phyloP scores from a whole-genome alignment of 2,329 filamentous ascomycete species.

The Pyrenophora graminea region DNA sequence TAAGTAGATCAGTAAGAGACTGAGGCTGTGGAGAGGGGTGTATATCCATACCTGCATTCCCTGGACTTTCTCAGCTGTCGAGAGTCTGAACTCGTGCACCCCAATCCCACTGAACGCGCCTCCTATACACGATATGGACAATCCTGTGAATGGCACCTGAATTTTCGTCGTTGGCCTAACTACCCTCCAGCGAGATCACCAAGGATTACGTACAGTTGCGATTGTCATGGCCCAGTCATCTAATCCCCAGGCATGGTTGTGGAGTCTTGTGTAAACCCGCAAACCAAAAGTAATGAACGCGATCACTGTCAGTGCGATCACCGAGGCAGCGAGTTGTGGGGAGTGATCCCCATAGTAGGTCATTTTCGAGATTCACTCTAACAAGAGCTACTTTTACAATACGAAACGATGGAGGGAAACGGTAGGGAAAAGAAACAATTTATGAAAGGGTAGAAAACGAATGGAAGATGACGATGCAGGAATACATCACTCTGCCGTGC shows the following conservation, averaged over 20 bases:
- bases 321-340: conserved; percentile 8
- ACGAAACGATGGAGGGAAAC: not conserved
- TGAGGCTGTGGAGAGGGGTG: not conserved
- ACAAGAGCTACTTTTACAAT: not conserved
- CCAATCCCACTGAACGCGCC: conserved; percentile 12
- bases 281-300: conserved; percentile 8
- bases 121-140: conserved; percentile 13
- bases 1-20: not conserved
- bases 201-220: conserved; percentile 2
- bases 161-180: not conserved
- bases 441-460: not conserved
- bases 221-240: conserved; percentile 14
- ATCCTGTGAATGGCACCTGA: conserved; percentile 10
- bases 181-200: not conserved
- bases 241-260: conserved; percentile 11
- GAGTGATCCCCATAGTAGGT: conserved; percentile 12
- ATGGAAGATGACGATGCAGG: not conserved
- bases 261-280: conserved; percentile 12
- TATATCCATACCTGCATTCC: conserved; percentile 7
- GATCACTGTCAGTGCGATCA: conserved; percentile 6
- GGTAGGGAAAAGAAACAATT: not conserved
- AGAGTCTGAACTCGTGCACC: conserved; percentile 2
- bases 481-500: not conserved
- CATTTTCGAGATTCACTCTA: conserved; percentile 1
- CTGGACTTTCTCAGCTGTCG: conserved; percentile 1